Conservation (phyloP, 148 eudicot species). For the Nepenthes gracilis region DNA sequence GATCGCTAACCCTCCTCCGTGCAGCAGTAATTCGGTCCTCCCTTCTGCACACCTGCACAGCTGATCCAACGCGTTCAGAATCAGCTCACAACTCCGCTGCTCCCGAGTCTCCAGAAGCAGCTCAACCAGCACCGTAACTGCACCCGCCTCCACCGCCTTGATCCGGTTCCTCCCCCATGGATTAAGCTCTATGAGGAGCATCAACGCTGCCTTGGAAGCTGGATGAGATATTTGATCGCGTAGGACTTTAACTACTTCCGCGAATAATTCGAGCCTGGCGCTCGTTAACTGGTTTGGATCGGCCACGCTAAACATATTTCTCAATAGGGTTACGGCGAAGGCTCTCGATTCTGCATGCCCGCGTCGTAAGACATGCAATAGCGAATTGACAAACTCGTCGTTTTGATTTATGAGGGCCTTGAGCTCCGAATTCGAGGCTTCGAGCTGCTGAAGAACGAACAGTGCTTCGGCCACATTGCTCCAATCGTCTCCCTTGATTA, state of each 20-base stretch:
- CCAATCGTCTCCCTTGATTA: constrained; percentile 10
- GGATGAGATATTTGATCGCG: constrained; percentile 24
- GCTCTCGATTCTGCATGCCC: constrained; percentile 21
- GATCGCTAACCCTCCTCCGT: constrained; percentile 58
- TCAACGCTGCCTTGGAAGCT: constrained; percentile 35
- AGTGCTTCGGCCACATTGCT: constrained; percentile 25
- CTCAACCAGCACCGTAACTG: constrained; percentile 34
- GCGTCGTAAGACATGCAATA: constrained; percentile 21
- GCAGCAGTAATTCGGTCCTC: constrained; percentile 49
- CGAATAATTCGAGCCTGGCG: constrained; percentile 15
- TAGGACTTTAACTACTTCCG: constrained; percentile 20
- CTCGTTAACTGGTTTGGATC: constrained; percentile 31
- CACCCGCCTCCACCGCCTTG: constrained; percentile 44
- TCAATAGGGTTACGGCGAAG: constrained; percentile 26
- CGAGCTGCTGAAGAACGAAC: constrained; percentile 25
- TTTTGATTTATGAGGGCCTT: constrained; percentile 10
- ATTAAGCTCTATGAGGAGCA: constrained; percentile 48
- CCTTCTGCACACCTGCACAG: constrained; percentile 77
- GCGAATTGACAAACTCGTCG: constrained; percentile 15
- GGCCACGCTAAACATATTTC: constrained; percentile 25
- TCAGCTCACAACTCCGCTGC: constrained; percentile 37
- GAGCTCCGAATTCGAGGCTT: constrained; percentile 10
- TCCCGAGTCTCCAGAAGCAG: constrained; percentile 31
- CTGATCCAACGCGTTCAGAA: constrained; percentile 41
- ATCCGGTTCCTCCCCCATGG: constrained; percentile 78